phyloP scores from a whole-genome alignment of 305 asterid species.

The Stenogyne calaminthoides region DNA sequence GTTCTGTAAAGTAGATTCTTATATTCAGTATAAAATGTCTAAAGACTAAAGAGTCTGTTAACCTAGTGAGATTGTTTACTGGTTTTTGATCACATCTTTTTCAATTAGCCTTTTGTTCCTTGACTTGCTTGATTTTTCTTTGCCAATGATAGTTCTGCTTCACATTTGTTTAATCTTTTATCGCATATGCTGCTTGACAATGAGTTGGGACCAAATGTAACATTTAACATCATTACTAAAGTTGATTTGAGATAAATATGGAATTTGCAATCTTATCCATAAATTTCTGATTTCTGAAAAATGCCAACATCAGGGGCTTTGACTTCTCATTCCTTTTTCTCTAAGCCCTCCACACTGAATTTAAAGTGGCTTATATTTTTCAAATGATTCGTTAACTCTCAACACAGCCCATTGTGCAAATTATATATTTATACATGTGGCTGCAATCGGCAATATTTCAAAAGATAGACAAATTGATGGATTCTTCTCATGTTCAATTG shows the following conservation, averaged over 20 bases:
- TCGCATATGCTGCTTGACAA: slow-evolving; percentile 15
- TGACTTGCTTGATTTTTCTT: slow-evolving; percentile 7
- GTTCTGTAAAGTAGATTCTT: slow-evolving; percentile 14
- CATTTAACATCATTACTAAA: not conserved
- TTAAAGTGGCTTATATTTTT: not conserved
- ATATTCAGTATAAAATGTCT: slow-evolving; percentile 5
- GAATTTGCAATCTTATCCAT: slow-evolving; percentile 15
- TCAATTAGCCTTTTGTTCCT: slow-evolving; percentile 15
- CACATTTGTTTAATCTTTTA: slow-evolving; percentile 9
- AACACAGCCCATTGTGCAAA: slow-evolving; percentile 15
- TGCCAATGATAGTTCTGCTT: slow-evolving; percentile 19
- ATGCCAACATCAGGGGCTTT: slow-evolving; percentile 16
- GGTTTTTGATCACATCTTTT: slow-evolving; percentile 13
- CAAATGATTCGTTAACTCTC: slow-evolving; percentile 12
- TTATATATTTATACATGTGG: slow-evolving; percentile 13
- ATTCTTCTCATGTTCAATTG: slow-evolving; percentile 6
- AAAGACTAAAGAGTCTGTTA: slow-evolving; percentile 1
- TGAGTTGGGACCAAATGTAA: not conserved
- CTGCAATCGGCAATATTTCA: not conserved
- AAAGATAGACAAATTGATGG: slow-evolving; percentile 9
- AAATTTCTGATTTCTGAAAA: slow-evolving; percentile 12
- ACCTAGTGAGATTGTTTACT: slow-evolving; percentile 17
- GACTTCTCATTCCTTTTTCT: slow-evolving; percentile 19
- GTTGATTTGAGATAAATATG: slow-evolving; percentile 20
- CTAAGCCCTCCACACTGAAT: slow-evolving; percentile 7